phyloP scores from a whole-genome alignment of 192 early-diverging fungal species.

The Coemansia sp. region DNA sequence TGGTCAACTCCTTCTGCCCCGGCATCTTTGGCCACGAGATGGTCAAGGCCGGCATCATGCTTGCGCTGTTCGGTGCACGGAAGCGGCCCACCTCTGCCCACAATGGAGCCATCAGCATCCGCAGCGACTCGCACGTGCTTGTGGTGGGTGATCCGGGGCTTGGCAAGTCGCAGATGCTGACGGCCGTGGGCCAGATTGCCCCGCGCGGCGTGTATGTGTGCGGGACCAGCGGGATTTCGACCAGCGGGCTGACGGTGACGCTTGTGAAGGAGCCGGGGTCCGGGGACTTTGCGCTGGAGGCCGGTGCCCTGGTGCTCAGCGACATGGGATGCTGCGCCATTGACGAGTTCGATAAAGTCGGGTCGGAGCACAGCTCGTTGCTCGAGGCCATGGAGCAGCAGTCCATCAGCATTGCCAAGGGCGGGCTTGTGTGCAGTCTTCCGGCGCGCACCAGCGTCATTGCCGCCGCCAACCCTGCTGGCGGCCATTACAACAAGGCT shows the following conservation, averaged over 20 bases:
- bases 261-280: conserved; percentile 72
- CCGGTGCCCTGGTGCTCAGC: conserved; percentile 81
- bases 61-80: conserved; percentile 74
- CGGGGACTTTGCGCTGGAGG: conserved; percentile 77
- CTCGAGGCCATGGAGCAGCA: conserved; percentile 91
- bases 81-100: conserved; percentile 24
- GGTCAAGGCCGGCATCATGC: conserved; percentile 80
- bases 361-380: conserved; percentile 71
- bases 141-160: conserved; percentile 86
- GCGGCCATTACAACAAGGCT: conserved; percentile 84
- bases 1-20: conserved; percentile 82
- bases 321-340: conserved; percentile 89
- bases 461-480: conserved; percentile 85
- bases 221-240: conserved; percentile 67
- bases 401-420: conserved; percentile 84
- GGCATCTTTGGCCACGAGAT: conserved; percentile 82
- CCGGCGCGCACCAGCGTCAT: conserved; percentile 84
- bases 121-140: conserved; percentile 71
- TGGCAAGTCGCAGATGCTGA: conserved; percentile 85
- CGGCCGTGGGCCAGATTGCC: conserved; percentile 77
- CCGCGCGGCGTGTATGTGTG: conserved; percentile 81
- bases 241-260: conserved; percentile 71
- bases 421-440: conserved; percentile 80
- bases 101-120: conserved; percentile 55
- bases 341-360: conserved; percentile 93